A percentile compares a stretch with the other conserved stretches of the same genome.
Conservation (phyloP, 805 yeast species). For the Zygotorulaspora chibaensis region DNA sequence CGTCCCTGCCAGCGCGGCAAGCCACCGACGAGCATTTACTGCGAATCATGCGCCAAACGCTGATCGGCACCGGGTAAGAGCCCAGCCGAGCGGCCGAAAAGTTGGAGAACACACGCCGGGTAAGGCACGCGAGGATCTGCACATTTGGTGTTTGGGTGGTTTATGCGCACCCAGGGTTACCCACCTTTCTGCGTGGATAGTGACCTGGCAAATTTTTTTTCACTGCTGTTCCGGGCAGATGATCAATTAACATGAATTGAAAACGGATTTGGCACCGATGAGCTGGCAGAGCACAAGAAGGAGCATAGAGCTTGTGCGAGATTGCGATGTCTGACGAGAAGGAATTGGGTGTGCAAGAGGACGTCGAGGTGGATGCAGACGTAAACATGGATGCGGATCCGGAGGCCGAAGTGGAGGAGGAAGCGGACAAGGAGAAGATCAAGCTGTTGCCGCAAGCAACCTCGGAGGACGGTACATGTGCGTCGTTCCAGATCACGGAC, state of each 20-base stretch:
- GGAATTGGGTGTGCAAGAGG: not conserved
- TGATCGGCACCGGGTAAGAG: not conserved
- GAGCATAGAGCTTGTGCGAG: not conserved
- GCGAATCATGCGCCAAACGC: not conserved
- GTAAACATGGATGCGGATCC: slow-evolving; percentile 17
- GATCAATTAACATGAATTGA: too few relatives aligned
- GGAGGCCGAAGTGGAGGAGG: slow-evolving; percentile 31
- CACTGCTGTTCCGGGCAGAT: too few relatives aligned
- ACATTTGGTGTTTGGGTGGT: too few relatives aligned
- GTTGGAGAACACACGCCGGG: not conserved
- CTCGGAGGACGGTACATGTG: slow-evolving; percentile 89
- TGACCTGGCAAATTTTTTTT: too few relatives aligned
- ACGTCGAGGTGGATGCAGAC: slow-evolving; percentile 3
- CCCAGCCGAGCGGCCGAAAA: not conserved
- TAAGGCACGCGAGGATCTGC: too few relatives aligned
- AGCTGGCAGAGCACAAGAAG: not conserved
- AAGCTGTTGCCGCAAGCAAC: slow-evolving; percentile 71
- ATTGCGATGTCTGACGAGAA: not conserved
- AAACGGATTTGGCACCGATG: not conserved
- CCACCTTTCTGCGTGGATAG: too few relatives aligned
- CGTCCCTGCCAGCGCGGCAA: not conserved
- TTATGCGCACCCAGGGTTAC: too few relatives aligned
- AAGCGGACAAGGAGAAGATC: slow-evolving; percentile 53
- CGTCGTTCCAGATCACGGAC: slow-evolving; percentile 85
- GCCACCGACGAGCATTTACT: not conserved